A percentile compares a stretch with the other conserved stretches of the same genome.
phyloP scores from a whole-genome alignment of 805 yeast species.

The Candida methanosorbosa region DNA sequence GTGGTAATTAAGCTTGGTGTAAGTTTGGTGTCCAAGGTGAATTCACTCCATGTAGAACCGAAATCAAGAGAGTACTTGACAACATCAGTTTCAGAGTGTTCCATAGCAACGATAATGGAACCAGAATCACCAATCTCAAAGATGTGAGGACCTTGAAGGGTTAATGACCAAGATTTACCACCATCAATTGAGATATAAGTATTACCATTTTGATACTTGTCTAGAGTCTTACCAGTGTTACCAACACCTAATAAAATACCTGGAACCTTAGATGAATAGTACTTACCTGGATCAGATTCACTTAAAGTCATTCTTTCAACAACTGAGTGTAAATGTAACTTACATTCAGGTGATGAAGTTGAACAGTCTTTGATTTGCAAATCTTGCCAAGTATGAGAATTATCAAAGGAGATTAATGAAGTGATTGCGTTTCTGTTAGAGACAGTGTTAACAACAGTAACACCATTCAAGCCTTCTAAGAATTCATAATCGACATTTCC shows the following conservation, averaged over 20 bases:
- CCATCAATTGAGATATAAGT: slow-evolving; percentile 64
- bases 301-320: slow-evolving; percentile 15
- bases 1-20: slow-evolving; percentile 38
- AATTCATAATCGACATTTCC: slow-evolving; percentile 38
- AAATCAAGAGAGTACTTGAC: slow-evolving; percentile 53
- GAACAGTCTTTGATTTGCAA: slow-evolving; percentile 4
- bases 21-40: slow-evolving; percentile 32
- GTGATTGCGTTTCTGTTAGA: slow-evolving; percentile 9
- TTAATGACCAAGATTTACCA: slow-evolving; percentile 53
- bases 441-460: slow-evolving; percentile 30
- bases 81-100: slow-evolving; percentile 24
- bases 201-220: slow-evolving; percentile 21
- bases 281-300: slow-evolving; percentile 18
- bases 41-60: slow-evolving; percentile 50
- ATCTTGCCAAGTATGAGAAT: slow-evolving; percentile 8
- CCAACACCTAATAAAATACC: slow-evolving; percentile 38
- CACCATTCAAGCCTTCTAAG: slow-evolving; percentile 36
- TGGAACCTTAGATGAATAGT: slow-evolving; percentile 32
- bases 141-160: slow-evolving; percentile 45
- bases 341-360: slow-evolving; percentile 3
- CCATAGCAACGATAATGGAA: slow-evolving; percentile 50
- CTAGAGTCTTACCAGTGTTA: slow-evolving; percentile 21
- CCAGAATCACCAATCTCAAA: slow-evolving; percentile 67
- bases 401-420: slow-evolving; percentile 9
- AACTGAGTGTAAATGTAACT: slow-evolving; percentile 26